phyloP scores from a whole-genome alignment of 2,329 filamentous ascomycete genomes.

The Penicillium hesseltinei region DNA sequence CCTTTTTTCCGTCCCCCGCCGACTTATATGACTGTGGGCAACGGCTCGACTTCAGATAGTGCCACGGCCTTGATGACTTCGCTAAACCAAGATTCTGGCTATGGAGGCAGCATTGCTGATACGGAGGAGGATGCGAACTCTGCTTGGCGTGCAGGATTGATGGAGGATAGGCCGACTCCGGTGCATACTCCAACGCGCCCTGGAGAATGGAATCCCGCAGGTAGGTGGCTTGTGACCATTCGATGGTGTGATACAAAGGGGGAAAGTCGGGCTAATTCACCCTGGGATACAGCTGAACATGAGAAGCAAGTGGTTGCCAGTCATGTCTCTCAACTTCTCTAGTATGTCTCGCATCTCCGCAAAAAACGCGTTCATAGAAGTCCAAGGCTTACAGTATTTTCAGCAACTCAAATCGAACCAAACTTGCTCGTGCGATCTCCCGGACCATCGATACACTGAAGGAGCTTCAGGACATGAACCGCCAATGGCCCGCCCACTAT shows the following conservation, averaged over 20 bases:
- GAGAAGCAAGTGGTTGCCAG: slow-evolving; percentile 70
- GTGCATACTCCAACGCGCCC: slow-evolving; percentile 52
- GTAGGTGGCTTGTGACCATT: slow-evolving; percentile 23
- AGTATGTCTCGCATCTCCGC: slow-evolving; percentile 45
- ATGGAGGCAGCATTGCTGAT: slow-evolving; percentile 74
- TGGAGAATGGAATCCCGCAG: slow-evolving; percentile 49
- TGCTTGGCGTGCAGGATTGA: slow-evolving; percentile 56
- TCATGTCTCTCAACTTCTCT: slow-evolving; percentile 89
- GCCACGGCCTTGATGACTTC: slow-evolving; percentile 77
- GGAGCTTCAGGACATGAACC: slow-evolving; percentile 82
- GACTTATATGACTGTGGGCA: slow-evolving; percentile 84
- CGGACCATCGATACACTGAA: slow-evolving; percentile 80
- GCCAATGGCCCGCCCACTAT: slow-evolving; percentile 91
- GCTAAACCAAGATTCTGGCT: slow-evolving; percentile 85
- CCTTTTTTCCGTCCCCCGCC: slow-evolving; percentile 46
- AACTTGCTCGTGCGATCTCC: slow-evolving; percentile 83
- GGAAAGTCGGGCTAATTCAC: slow-evolving; percentile 15
- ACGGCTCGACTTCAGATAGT: slow-evolving; percentile 75
- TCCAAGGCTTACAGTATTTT: slow-evolving; percentile 20
- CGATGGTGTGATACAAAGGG: background rate
- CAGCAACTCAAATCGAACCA: slow-evolving; percentile 80
- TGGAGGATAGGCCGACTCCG: slow-evolving; percentile 58
- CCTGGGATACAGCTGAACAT: slow-evolving; percentile 50
- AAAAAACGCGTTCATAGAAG: background rate
- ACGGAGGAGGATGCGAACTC: slow-evolving; percentile 43